Base-by-base conservation (phyloP, 805 yeast genomes). In the Torulaspora gathmanii region DNA sequence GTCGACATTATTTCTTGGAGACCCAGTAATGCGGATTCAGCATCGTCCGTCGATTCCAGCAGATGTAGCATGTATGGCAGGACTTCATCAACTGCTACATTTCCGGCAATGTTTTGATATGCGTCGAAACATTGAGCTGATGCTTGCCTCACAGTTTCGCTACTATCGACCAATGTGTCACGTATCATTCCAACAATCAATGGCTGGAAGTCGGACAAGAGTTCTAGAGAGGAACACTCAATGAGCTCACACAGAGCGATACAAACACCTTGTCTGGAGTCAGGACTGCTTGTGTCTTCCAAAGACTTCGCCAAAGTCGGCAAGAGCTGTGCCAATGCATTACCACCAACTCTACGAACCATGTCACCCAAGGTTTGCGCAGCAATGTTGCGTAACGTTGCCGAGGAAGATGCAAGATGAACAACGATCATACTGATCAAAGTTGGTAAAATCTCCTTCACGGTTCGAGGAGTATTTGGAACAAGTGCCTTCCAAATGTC, bases 401-500 rank as follows among this genome's bases (percentile, higher is more conserved):
- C 85, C 51, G 89, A 90, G 7, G 83, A 62, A n/a, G 89, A 81
- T 0, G 96, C 95, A 64, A 93, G 74, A 58, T 88, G 78, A 54
- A 82, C 78, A 47, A 93, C 87, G 58, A 93, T 82, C 57, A 87
- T 77, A 48, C 77, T 77, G 4, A 93, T 86, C 52, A 93, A 78
- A 4, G 88, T 74, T 25, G 96, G 95, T 51, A 93, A 68, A 50
- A 93, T 88, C 64, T 90, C 97, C 71, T 86, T 91, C 37, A 93
- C 84, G 3, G 96, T 86, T 61, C 86, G 81, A 34, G 99, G 98
- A 17, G 99, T 93, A 64, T 93, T 93, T 38, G 95, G 86, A 41
- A 93, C 97, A 61, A 93, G 73, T 0, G 96, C 88, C 69, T 90
- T 90, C 99, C 99, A 93, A 37, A 93, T 88, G 57, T 93, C 96